Evolutionary conservation across 148 eudicot species (phyloP).

Genomic region (Euryodendron excelsum): DNA sequence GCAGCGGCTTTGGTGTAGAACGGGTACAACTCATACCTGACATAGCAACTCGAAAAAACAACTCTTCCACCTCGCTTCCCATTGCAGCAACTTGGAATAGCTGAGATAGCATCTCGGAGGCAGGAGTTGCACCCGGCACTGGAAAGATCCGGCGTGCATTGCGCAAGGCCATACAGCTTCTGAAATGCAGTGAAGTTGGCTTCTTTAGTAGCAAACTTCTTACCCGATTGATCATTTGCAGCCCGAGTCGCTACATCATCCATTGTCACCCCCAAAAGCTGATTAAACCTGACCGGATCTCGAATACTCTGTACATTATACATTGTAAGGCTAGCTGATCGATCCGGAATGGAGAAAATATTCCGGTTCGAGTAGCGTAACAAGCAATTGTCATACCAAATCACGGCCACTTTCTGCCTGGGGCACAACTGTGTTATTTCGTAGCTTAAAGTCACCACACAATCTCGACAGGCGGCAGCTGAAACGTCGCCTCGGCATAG

Average conservation of each 20-base stretch:
- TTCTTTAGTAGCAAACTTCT: slow-evolving; percentile 22
- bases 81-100: neutral
- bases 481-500: slow-evolving; percentile 37
- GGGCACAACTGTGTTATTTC: slow-evolving; percentile 10
- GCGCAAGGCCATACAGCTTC: slow-evolving; percentile 28
- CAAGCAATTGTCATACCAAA: slow-evolving; percentile 37
- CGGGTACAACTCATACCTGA: slow-evolving; percentile 31
- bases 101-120: slow-evolving; percentile 7
- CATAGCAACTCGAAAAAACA: slow-evolving; percentile 25
- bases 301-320: too few relatives aligned
- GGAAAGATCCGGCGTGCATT: slow-evolving; percentile 38
- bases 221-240: neutral
- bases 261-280: neutral
- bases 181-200: neutral
- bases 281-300: neutral
- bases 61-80: slow-evolving; percentile 17
- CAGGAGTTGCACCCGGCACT: slow-evolving; percentile 24
- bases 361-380: neutral
- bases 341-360: neutral
- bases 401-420: neutral
- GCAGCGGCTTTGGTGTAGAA: slow-evolving; percentile 18
- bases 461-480: slow-evolving; percentile 9
- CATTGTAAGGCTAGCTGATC: too few relatives aligned
- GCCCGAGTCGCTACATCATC: slow-evolving; percentile 11
- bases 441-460: slow-evolving; percentile 19